phyloP scores from a whole-genome alignment of 2,329 filamentous ascomycete species.

The Tolypocladium album region DNA sequence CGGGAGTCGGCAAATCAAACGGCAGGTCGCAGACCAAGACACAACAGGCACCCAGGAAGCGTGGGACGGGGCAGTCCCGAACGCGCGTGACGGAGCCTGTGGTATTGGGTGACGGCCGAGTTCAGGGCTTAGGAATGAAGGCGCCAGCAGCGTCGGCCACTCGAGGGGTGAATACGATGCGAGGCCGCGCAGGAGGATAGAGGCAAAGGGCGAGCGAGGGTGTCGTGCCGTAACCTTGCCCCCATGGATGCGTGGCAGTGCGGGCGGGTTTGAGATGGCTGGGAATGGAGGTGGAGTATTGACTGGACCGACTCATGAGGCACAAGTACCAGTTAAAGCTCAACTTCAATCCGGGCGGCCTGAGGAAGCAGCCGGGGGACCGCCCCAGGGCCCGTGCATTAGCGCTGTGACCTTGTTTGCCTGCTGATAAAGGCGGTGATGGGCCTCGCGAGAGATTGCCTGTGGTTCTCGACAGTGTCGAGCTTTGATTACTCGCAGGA shows the following conservation, averaged over 20 bases:
- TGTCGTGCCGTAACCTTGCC: not conserved
- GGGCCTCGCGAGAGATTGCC: not conserved
- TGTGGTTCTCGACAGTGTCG: not conserved
- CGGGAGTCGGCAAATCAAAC: not conserved
- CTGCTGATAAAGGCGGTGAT: not conserved
- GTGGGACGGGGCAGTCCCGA: not conserved
- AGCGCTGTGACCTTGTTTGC: not conserved
- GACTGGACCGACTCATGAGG: not conserved
- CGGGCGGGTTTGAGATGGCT: not conserved
- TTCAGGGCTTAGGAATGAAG: not conserved
- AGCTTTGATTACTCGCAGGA: not conserved
- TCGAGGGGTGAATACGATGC: not conserved
- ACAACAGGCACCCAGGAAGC: not conserved
- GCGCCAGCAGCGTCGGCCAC: not conserved
- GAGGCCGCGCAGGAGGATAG: not conserved
- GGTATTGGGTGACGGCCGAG: not conserved
- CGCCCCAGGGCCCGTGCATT: not conserved
- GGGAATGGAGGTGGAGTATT: not conserved
- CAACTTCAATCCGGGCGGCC: not conserved
- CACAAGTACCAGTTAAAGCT: not conserved
- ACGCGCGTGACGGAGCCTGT: not conserved
- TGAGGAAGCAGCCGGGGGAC: not conserved
- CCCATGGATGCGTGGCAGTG: not conserved
- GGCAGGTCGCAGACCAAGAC: not conserved
- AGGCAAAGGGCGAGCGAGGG: not conserved